Evolutionary conservation across 106 monocot species (phyloP).

Genomic region (Acorus gramineus): DNA sequence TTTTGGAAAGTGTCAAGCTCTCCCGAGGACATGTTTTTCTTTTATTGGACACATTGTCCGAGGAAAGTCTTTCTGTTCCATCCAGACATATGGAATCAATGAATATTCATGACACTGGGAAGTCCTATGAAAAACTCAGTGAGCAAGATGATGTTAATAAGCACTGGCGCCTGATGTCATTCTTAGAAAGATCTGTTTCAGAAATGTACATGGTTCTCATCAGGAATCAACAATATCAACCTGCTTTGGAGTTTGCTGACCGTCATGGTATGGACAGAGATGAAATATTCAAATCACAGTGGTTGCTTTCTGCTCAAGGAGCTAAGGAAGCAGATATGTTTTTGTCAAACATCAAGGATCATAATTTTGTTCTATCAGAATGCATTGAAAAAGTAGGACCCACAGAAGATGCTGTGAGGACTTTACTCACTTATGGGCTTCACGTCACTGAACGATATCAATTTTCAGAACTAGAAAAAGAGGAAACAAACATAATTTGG

Average conservation of each 20-base stretch:
- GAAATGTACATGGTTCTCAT: conserved; percentile 74
- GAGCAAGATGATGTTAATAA: conserved; percentile 14
- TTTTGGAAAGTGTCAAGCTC: conserved; percentile 43
- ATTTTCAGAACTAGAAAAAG: conserved; percentile 39
- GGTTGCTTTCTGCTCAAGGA: conserved; percentile 50
- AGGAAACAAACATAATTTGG: conserved; percentile 29
- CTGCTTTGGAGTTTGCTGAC: conserved; percentile 62
- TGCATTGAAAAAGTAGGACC: conserved; percentile 57
- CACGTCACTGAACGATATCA: conserved; percentile 48
- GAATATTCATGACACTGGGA: background rate
- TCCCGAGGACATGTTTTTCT: conserved; percentile 44
- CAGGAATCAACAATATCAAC: conserved; percentile 32
- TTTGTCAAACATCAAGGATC: conserved; percentile 72
- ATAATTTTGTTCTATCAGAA: conserved; percentile 67
- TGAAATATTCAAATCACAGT: conserved; percentile 78
- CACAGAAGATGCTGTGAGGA: conserved; percentile 46
- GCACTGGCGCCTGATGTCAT: conserved; percentile 65
- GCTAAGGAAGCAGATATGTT: conserved; percentile 37
- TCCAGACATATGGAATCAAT: conserved; percentile 10
- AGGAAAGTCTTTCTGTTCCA: conserved; percentile 2
- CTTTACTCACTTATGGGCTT: conserved; percentile 80
- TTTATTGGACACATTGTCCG: conserved; percentile 32
- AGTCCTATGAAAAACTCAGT: background rate
- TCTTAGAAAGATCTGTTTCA: conserved; percentile 46
- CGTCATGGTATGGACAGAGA: conserved; percentile 54